Conservation (phyloP, 2,329 filamentous ascomycete species). For the Eutypella sp. region DNA sequence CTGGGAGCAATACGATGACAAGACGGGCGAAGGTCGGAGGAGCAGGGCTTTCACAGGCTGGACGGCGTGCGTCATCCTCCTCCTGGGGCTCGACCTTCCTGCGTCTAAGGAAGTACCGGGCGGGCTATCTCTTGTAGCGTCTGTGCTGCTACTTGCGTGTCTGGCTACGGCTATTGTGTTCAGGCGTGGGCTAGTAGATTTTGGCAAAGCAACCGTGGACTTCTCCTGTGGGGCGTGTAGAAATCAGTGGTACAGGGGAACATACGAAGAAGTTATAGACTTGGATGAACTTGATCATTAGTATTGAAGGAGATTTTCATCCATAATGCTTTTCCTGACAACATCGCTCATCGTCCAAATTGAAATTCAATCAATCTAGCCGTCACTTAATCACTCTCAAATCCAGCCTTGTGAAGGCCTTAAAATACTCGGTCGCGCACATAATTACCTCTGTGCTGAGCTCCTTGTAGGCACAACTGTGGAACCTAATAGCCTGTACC, state of each 20-base stretch:
- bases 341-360: too few species aligned
- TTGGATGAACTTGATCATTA: not conserved
- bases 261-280: not conserved
- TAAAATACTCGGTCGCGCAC: too few species aligned
- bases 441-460: too few species aligned
- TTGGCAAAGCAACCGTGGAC: not conserved
- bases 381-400: too few species aligned
- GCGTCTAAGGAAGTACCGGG: not conserved
- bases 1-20: slow-evolving; percentile 68
- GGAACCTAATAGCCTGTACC: too few species aligned
- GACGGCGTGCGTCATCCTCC: slow-evolving; percentile 68
- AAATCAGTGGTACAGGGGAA: not conserved
- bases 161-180: not conserved
- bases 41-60: slow-evolving; percentile 69
- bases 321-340: too few species aligned
- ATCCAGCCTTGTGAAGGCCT: too few species aligned
- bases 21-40: slow-evolving; percentile 60
- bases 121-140: not conserved
- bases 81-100: slow-evolving; percentile 56
- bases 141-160: not conserved
- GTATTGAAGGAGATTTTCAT: too few species aligned
- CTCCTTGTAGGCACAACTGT: too few species aligned
- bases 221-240: not conserved
- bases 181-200: not conserved
- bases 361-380: too few species aligned